Evolutionary conservation across 352 stramenopile species (phyloP).

Genomic region (Phytophthora brassicae): DNA sequence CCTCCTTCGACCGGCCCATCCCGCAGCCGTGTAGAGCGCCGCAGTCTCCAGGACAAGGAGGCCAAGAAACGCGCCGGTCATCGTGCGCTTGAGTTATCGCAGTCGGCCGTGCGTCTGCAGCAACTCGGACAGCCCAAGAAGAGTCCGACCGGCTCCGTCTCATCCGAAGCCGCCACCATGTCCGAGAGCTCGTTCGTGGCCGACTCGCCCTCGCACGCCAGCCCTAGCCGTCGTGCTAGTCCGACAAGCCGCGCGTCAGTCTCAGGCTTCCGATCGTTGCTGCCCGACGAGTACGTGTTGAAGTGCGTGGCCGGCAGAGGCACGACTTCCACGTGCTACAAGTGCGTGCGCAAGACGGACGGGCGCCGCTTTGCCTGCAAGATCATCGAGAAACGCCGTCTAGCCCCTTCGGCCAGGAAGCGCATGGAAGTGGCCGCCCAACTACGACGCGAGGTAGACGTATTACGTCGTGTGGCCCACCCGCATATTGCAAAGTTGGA

Average conservation of each 20-base stretch:
- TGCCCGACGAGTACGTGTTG: conserved; percentile 51
- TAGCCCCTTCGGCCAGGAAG: conserved; percentile 49
- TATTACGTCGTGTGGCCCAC: conserved; percentile 64
- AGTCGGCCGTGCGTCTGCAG: conserved; percentile 33
- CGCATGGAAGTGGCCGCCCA: conserved; percentile 58
- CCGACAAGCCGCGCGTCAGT: conserved; percentile 23
- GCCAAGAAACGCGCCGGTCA: conserved; percentile 13
- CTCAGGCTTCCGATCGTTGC: conserved; percentile 37
- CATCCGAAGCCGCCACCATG: conserved; percentile 37
- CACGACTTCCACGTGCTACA: conserved; percentile 76
- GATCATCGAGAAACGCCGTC: conserved; percentile 71
- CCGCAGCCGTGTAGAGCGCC: too few species aligned
- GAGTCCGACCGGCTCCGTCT: conserved; percentile 24
- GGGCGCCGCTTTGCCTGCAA: conserved; percentile 67
- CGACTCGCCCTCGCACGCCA: conserved; percentile 36
- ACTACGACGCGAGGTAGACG: conserved; percentile 64
- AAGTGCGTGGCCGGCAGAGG: conserved; percentile 65
- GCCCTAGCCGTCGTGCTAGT: conserved; percentile 6
- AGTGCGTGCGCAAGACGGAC: conserved; percentile 49
- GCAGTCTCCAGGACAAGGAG: conserved; percentile 24
- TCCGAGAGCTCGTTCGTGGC: conserved; percentile 54
- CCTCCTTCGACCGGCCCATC: background rate
- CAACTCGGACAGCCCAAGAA: conserved; percentile 21
- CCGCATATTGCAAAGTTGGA: conserved; percentile 72
- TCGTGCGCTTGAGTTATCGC: conserved; percentile 22